These are phyloP conservation scores for Arthrobotrys sinensis DNA, from an alignment of 2,329 filamentous ascomycete species.

Conservation along the genomic window DNA sequence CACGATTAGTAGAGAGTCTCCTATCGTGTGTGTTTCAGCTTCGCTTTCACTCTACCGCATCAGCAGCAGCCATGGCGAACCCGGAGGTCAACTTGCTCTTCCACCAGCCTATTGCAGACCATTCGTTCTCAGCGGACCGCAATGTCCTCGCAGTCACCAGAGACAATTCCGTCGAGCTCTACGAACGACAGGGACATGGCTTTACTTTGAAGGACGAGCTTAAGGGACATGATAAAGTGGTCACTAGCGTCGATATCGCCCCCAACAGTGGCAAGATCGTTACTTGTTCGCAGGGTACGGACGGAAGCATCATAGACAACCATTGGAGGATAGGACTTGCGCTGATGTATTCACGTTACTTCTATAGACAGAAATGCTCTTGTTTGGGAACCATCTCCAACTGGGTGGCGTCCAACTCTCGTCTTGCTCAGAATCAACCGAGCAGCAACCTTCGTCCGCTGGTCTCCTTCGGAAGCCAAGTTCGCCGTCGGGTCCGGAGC, in stretches of 20 bases:
- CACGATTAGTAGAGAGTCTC: slow-evolving; percentile 63
- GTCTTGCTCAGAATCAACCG: slow-evolving; percentile 97
- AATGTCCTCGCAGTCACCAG: slow-evolving; percentile 89
- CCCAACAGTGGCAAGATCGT: slow-evolving; percentile 92
- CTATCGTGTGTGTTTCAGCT: slow-evolving; percentile 55
- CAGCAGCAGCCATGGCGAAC: slow-evolving; percentile 78
- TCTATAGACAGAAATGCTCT: slow-evolving; percentile 90
- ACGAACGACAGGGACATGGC: slow-evolving; percentile 78
- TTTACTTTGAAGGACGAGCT: slow-evolving; percentile 92
- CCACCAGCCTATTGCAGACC: slow-evolving; percentile 94
- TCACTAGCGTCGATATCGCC: slow-evolving; percentile 96
- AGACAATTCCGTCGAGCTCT: slow-evolving; percentile 91
- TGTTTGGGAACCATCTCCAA: slow-evolving; percentile 94
- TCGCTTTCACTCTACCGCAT: background rate
- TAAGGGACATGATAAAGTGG: slow-evolving; percentile 95
- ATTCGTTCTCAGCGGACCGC: slow-evolving; percentile 96
- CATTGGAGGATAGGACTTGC: slow-evolving; percentile 16
- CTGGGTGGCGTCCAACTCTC: slow-evolving; percentile 95
- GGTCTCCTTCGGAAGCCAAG: slow-evolving; percentile 96
- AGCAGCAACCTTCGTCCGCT: slow-evolving; percentile 95
- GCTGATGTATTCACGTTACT: background rate
- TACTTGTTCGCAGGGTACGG: slow-evolving; percentile 90
- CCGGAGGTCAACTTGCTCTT: slow-evolving; percentile 98
- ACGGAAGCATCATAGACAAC: background rate
- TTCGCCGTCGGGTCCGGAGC: slow-evolving; percentile 98